Conservation (phyloP, 805 yeast species). For the Candida loeiensis region DNA sequence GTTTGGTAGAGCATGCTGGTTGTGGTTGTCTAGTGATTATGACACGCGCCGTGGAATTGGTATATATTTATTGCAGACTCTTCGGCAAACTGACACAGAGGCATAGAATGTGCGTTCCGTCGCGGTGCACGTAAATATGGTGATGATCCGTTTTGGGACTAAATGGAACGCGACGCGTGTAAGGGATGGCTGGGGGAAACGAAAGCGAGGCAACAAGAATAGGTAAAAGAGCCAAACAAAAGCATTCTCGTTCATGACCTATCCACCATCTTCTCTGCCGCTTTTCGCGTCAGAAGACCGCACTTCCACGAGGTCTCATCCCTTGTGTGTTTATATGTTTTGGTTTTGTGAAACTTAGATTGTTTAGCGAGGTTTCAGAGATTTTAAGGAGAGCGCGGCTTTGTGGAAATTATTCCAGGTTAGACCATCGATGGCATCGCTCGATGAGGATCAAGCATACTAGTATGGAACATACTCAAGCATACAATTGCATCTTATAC, state of each 20-base stretch:
- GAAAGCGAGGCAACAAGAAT: not conserved
- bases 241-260: no score
- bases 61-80: not conserved
- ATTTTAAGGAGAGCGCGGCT: no score
- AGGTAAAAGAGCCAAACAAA: not conserved
- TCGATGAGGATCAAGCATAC: no score
- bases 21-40: not conserved
- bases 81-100: not conserved
- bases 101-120: no score
- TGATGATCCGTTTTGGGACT: slow-evolving; percentile 1
- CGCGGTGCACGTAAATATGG: not conserved
- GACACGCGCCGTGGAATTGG: not conserved
- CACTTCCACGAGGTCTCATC: no score
- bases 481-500: no score
- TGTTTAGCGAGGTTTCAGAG: not conserved
- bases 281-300: no score
- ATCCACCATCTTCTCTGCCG: no score
- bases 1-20: not conserved
- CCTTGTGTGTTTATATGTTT: not conserved
- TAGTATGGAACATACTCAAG: no score
- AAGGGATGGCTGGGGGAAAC: not conserved
- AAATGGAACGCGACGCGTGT: slow-evolving; percentile 4
- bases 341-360: no score
- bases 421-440: no score
- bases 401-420: no score